Conservation (phyloP, 2,329 filamentous ascomycete species). For the Aspergillus ochraceoroseus region DNA sequence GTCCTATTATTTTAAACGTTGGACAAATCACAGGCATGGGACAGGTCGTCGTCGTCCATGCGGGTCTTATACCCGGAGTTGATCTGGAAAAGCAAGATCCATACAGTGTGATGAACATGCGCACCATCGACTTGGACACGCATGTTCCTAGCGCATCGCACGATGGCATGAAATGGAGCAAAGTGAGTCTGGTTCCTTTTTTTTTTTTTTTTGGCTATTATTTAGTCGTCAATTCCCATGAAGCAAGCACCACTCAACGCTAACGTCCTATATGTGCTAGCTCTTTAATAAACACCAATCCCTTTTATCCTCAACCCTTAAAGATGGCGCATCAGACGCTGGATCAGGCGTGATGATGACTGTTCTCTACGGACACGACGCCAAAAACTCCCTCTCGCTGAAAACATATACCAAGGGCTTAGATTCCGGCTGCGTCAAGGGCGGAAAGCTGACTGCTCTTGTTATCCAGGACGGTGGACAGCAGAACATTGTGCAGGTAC, state of each 20-base stretch:
- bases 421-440: conserved; percentile 76
- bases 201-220: background rate
- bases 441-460: conserved; percentile 69
- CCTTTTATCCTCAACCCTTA: conserved; percentile 24
- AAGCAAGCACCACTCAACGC: background rate
- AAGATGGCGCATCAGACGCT: conserved; percentile 18
- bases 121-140: conserved; percentile 63
- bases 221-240: too few relatives aligned
- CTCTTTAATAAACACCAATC: conserved; percentile 51
- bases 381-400: conserved; percentile 63
- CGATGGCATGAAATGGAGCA: conserved; percentile 62
- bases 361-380: conserved; percentile 84
- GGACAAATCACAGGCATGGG: conserved; percentile 59
- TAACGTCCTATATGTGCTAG: conserved; percentile 21
- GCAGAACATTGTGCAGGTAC: conserved; percentile 41
- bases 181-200: conserved; percentile 37
- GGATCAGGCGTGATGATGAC: conserved; percentile 52
- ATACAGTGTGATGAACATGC: conserved; percentile 86
- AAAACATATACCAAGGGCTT: conserved; percentile 73
- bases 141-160: conserved; percentile 52
- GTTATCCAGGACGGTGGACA: conserved; percentile 59
- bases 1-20: conserved; percentile 72
- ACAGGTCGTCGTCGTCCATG: conserved; percentile 74
- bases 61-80: conserved; percentile 73
- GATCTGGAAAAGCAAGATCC: conserved; percentile 67